A percentile compares a stretch with the other conserved stretches of the same genome.
phyloP scores from a whole-genome alignment of 495 filamentous ascomycete species.

The Aspergillus baeticus region DNA sequence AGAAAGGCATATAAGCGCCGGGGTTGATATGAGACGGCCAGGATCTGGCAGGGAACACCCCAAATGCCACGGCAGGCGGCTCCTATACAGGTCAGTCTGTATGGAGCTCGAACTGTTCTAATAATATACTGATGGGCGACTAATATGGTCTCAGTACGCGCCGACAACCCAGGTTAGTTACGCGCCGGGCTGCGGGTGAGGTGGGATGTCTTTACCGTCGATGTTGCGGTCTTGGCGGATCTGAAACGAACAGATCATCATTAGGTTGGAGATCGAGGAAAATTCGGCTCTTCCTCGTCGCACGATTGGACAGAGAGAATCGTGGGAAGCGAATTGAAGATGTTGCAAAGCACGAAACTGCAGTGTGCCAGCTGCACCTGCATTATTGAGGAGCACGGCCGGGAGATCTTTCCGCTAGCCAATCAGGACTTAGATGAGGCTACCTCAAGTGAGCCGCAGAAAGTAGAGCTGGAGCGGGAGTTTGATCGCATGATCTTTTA shows the following conservation, averaged over 20 bases:
- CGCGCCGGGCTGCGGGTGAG: slow-evolving; percentile 24
- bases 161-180: slow-evolving; percentile 19
- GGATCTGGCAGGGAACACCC: slow-evolving; percentile 1
- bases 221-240: slow-evolving; percentile 11
- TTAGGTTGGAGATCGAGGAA: not conserved
- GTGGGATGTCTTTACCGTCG: slow-evolving; percentile 10
- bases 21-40: slow-evolving; percentile 14
- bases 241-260: slow-evolving; percentile 17
- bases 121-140: slow-evolving; percentile 19
- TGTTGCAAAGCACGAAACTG: not conserved
- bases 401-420: not conserved
- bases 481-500: too few relatives aligned
- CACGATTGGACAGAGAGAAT: slow-evolving; percentile 9
- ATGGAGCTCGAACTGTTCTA: slow-evolving; percentile 18
- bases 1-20: slow-evolving; percentile 18
- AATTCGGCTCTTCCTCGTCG: not conserved
- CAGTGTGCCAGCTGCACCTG: too few relatives aligned
- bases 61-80: slow-evolving; percentile 13
- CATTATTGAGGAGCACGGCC: too few relatives aligned
- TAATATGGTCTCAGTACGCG: slow-evolving; percentile 30
- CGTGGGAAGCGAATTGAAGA: not conserved
- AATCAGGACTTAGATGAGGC: not conserved
- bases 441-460: not conserved
- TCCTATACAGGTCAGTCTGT: not conserved
- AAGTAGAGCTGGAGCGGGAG: too few relatives aligned